Base-by-base conservation (phyloP, 140 eudicot genomes). In the Ambrosia hybrid region DNA sequence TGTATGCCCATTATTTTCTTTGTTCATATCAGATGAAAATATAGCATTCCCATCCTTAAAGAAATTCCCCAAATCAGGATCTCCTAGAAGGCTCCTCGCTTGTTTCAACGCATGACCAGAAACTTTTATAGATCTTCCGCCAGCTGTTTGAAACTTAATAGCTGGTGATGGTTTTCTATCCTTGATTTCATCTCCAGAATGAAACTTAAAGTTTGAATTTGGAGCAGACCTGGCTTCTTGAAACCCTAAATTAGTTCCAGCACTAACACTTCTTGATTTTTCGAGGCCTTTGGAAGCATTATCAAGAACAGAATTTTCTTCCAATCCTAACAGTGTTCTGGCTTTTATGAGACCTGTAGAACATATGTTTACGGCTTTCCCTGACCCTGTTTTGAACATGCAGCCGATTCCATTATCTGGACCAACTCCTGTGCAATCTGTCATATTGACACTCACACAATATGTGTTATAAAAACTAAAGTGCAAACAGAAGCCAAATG, bases 91-190 rank as follows among this genome's bases (percentile, higher is more conserved):
- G 52, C 83, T 86, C 80, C 87, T 86, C 41, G 97, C 99, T 70
- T 96, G 94, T 84, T 86, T 81, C 87, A 94, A 78, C 15, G 99
- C 94, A 83, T 86, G 94, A 76, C 86, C 63, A 34, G 97, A 90
- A 83, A 90, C 97, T 63, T 94, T 88, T 39, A 90, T 85, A 62
- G 95, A 90, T 78, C 95, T 90, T 65, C 99, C 99, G 46, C 97
- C 95, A 70, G 97, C 99, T 75, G 97, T 90, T 9, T 88, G 96
- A 79, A 93, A 93, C 82, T 81, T 88, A 71, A 93, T 79, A 6
- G 88, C 83, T 79, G 99, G 82, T 51, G 87, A 49, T 61, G 52
- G 51, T 66, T 52, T 84, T 62, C 51, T 67, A 21, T 21, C 30
- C 30, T 21, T 21, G 30, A 21, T 21, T 21, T 21, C 30, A 21